Base-by-base conservation (phyloP, 1,284 basidiomycete genomes). In the Trichosporon ovoides region DNA sequence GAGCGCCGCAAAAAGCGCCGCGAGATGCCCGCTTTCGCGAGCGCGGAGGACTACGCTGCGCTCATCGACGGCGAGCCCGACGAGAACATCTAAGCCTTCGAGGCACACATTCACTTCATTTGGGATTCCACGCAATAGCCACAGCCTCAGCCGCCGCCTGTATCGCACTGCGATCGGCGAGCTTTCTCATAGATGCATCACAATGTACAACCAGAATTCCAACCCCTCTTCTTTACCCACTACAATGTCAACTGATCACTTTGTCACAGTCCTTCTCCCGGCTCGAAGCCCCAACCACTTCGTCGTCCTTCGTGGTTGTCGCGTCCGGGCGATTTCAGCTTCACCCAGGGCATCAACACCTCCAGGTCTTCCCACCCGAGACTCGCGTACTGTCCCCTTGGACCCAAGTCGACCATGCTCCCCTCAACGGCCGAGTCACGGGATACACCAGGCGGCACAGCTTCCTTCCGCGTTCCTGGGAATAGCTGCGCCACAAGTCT, bases 21-120 rank as follows among this genome's bases (percentile, higher is more conserved):
- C 80, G 89, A 87, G 78, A 76, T 86, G 74, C 92, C 93, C 2
- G 88, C 87, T 31, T 97, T 98, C 70, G 95, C 91, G 2, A 89
- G 86, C 71, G 95, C 95, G 65, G 95, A 98, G 63, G 95, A 97
- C 67, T 98, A 96, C 70, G 89, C 89, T 51, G 88, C 85, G 77
- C 82, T 98, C 81, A 93, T 98, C 64, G 92, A 95, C 71, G 87
- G 87, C 59, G 79, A 73, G 14, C 87, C 81, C 19, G 87, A 89
- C 76, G 87, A 89, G 43, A 48, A 48, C 24, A 48, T 48, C 22
- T 48, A 28, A 31, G 22, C 43, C 18, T 68, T 80, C 86, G 6
- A 10, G 67, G 68, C 9, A 14, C 24, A 28, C 43, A 16, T 16
- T 28, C 24, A 48, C 14, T n/a, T 24, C 43, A 48, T 48, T 48